Conservation (phyloP, 495 filamentous ascomycete genomes). For the Lineolata rhizophorae region DNA sequence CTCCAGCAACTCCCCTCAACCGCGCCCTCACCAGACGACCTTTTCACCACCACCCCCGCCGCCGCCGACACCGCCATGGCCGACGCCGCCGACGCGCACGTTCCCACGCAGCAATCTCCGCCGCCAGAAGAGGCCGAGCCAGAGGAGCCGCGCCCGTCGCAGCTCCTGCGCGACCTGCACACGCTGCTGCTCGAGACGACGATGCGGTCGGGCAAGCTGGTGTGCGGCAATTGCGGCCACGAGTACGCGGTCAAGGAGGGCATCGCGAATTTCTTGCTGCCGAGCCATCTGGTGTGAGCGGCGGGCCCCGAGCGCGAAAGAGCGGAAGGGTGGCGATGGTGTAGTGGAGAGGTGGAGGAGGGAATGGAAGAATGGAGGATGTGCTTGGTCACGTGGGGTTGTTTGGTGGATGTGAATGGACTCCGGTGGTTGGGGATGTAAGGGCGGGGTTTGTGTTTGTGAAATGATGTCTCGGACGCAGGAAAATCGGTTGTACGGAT, state of each 20-base stretch:
- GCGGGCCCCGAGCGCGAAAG: not conserved
- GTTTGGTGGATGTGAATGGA: no score
- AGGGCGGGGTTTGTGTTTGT: no score
- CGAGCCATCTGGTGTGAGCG: constrained; percentile 54
- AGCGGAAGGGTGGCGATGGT: constrained; percentile 1
- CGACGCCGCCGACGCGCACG: no score
- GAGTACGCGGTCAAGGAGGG: constrained; percentile 86
- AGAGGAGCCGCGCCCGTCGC: constrained; percentile 11
- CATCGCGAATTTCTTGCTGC: constrained; percentile 87
- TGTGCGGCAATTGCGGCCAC: constrained; percentile 80
- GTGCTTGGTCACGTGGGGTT: no score
- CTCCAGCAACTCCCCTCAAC: constrained; percentile 52
- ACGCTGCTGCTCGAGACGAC: constrained; percentile 72
- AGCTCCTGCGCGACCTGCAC: constrained; percentile 56
- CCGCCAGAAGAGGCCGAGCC: no score
- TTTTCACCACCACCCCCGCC: constrained; percentile 5
- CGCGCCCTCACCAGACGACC: constrained; percentile 23
- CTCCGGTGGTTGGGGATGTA: no score
- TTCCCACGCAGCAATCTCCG: no score
- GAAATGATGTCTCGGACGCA: no score
- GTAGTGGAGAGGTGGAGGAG: not conserved
- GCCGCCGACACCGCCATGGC: no score
- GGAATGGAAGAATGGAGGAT: constrained; percentile 2
- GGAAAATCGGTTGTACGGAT: no score
- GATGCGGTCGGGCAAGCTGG: constrained; percentile 64